Base-by-base conservation (phyloP, 2,329 filamentous ascomycete genomes). In the Thermomyces lanuginosus region DNA sequence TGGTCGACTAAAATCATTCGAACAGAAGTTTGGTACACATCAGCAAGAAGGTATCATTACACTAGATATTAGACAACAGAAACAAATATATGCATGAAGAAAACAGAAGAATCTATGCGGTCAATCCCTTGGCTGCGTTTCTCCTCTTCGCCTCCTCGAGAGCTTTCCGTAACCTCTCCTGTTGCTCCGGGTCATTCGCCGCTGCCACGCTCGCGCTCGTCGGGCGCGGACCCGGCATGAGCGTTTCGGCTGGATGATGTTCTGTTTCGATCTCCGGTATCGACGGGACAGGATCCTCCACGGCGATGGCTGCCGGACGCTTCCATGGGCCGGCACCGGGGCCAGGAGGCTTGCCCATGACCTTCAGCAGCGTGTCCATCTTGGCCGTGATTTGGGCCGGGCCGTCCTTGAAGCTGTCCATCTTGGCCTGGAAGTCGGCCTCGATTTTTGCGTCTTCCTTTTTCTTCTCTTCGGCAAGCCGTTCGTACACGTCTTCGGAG, bases 141-240 rank as follows among this genome's bases (percentile, higher is more conserved):
- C 65, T 53, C 45, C 51, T 57, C 48, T 67, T 68, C 6, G 64
- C 64, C 30, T 60, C 57, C 33, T 67, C 62, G 28, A 69, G 41
- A 16, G 64, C 64, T 35, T 48, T 57, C 23, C 55, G 57, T 26
- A 66, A 41, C 35, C 63, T 51, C 32, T 55, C 48, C 32, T 62
- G 51, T 38, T 61, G 61, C 33, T 60, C 56, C 8, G 43, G 37
- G 28, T 59, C 54, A 10, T 45, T 43, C 8, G 43, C 36, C 11
- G 36, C 15, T 10, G 19, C 6, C 29, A 8, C 24, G 27, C 22
- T 34, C 4, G 41, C 34, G 8, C 31, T 31, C 10, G 34, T 23
- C 5, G 41, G 40, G 15, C 42, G 39, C 21, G 46, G 48, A 5
- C 48, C 36, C 4, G 35, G 32, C 28, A 31, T 32, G 5, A 37